Evolutionary conservation across 2,329 filamentous ascomycete species (phyloP).

Genomic region (Venturia nashicola): DNA sequence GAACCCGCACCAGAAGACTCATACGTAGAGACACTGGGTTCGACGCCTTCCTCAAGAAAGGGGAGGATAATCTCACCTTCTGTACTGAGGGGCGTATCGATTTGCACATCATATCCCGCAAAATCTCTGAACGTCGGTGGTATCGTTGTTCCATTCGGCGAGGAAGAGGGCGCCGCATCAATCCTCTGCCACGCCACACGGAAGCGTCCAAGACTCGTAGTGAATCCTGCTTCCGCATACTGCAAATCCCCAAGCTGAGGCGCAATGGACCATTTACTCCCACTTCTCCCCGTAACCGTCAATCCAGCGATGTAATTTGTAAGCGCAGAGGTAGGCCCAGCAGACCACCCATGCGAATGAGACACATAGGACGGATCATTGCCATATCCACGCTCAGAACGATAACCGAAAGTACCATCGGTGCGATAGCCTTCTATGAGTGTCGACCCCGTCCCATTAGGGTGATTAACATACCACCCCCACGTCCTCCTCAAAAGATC

Average conservation of each 20-base stretch:
- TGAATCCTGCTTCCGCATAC: slow-evolving; percentile 33
- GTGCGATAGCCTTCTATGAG: slow-evolving; percentile 46
- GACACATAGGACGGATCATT: slow-evolving; percentile 33
- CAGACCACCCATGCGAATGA: slow-evolving; percentile 32
- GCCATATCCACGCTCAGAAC: slow-evolving; percentile 38
- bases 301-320: slow-evolving; percentile 34
- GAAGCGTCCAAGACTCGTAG: slow-evolving; percentile 32
- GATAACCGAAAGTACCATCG: slow-evolving; percentile 46
- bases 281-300: slow-evolving; percentile 26
- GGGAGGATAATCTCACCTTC: slow-evolving; percentile 5
- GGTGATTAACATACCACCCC: slow-evolving; percentile 48
- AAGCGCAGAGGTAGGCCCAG: slow-evolving; percentile 19
- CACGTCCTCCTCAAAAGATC: slow-evolving; percentile 43
- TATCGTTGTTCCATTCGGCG: background rate
- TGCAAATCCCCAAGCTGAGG: slow-evolving; percentile 33
- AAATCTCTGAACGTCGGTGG: background rate
- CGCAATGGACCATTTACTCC: slow-evolving; percentile 30
- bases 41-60: background rate
- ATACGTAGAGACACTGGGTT: background rate
- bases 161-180: slow-evolving; percentile 7
- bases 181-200: slow-evolving; percentile 20
- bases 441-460: slow-evolving; percentile 45
- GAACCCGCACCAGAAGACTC: background rate
- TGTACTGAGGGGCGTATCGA: slow-evolving; percentile 7
- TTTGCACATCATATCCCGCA: slow-evolving; percentile 5